These are phyloP conservation scores for Dichotomopilus funicola DNA, from an alignment of 2,329 filamentous ascomycete genomes.

Conservation along the genomic window DNA sequence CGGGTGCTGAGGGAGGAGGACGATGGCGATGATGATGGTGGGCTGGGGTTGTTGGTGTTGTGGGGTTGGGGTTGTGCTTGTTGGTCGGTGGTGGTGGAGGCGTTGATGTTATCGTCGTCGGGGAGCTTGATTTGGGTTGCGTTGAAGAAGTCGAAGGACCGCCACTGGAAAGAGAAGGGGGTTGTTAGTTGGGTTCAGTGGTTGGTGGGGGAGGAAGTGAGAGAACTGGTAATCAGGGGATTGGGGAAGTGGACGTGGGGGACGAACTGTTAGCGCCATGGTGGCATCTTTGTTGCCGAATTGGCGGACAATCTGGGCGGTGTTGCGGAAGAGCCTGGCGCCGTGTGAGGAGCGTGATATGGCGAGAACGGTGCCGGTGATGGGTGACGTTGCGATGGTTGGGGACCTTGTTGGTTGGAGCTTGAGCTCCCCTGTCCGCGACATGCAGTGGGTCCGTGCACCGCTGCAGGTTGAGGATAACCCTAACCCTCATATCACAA, in stretches of 20 bases:
- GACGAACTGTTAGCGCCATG: conserved; percentile 30
- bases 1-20: conserved; percentile 45
- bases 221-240: background rate
- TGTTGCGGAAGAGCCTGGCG: background rate
- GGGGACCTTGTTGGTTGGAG: conserved; percentile 16
- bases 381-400: background rate
- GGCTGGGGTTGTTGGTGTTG: conserved; percentile 60
- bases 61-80: conserved; percentile 63
- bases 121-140: conserved; percentile 74
- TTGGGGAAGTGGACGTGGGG: background rate
- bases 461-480: background rate
- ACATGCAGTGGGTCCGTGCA: background rate
- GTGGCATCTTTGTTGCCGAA: conserved; percentile 23
- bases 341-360: background rate
- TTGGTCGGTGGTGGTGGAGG: conserved; percentile 39
- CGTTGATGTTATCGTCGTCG: conserved; percentile 64
- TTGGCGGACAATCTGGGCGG: background rate
- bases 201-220: background rate
- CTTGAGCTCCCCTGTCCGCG: conserved; percentile 9
- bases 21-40: background rate
- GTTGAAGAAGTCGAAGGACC: conserved; percentile 99
- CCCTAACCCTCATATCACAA: conserved; percentile 8
- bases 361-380: background rate
- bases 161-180: conserved; percentile 61
- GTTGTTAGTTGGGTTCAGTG: background rate